Percentiles rank a stretch among this genome's conserved stretches.
phyloP scores from a whole-genome alignment of 768 basidiomycete species.

The Leccinum truebloodii region DNA sequence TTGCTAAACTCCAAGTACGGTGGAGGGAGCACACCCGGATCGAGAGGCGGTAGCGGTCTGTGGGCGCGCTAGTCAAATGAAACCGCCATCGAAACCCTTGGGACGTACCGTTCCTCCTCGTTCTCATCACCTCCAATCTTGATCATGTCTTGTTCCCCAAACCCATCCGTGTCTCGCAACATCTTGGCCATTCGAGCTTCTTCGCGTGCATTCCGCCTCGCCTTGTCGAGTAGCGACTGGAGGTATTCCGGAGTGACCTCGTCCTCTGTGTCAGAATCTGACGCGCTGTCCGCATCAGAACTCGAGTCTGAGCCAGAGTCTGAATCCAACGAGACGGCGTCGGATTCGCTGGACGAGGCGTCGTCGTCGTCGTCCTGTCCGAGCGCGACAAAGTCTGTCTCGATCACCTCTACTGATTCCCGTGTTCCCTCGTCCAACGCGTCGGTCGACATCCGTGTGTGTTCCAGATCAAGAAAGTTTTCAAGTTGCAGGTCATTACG shows the following conservation, averaged over 20 bases:
- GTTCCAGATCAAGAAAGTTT: not conserved
- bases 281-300: conserved; percentile 34
- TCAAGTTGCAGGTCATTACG: conserved; percentile 10
- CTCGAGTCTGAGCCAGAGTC: conserved; percentile 27
- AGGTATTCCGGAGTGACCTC: conserved; percentile 61
- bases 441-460: conserved; percentile 4
- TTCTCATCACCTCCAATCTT: conserved; percentile 40
- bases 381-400: conserved; percentile 3
- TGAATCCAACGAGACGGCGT: not conserved
- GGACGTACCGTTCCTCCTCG: conserved; percentile 36
- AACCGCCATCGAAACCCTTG: not conserved
- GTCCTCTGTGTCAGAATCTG: conserved; percentile 39
- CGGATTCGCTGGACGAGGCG: not conserved
- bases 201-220: conserved; percentile 50
- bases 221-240: conserved; percentile 62
- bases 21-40: conserved; percentile 63
- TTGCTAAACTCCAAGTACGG: conserved; percentile 62
- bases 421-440: conserved; percentile 9
- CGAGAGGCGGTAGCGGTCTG: conserved; percentile 62
- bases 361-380: conserved; percentile 2
- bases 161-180: conserved; percentile 23
- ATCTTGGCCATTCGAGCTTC: conserved; percentile 25
- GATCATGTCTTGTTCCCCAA: conserved; percentile 58
- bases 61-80: not conserved
- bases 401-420: not conserved